Evolutionary conservation across 1,139 yeast genomes (phyloP), one percentile per base, ranked within the genome.

Genomic region (Blastobotrys arbuscula): DNA sequence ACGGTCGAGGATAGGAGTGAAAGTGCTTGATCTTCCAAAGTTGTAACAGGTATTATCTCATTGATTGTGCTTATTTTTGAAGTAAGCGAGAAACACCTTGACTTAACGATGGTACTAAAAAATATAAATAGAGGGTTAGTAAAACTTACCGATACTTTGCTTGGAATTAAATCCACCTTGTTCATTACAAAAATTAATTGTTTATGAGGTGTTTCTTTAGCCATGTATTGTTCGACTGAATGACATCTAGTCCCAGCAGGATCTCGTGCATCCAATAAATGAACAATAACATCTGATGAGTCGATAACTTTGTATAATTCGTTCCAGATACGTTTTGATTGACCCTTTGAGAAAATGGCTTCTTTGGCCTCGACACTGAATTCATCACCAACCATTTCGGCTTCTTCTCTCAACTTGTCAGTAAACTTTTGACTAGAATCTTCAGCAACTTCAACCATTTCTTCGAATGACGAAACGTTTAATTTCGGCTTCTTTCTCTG

Each of bases 241-340:
- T 77, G 84, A 75, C 98, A 92, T 59, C 97, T 79, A 6, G 98
- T 92, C 45, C 98, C 98, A 57, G 88, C 67, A 24, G 98, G 98
- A 72, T 92, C 97, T 71, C 98, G 83, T 4, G 98, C 97, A 71
- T 92, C 98, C 53, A 92, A 73, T 15, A 90, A 97, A 62, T 92
- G 97, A 53, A 92, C 86, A 39, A 92, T 95, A 47, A 92, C 97
- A 72, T 92, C 98, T 0, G 97, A 85, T 9, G 97, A 92, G 68
- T 92, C 98, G 60, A 92, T 90, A 48, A 92, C 97, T 66, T 92
- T 92, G 70, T 92, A 92, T 53, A 92, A 76, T 67, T 92, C 98
- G 68, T 92, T 92, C 98, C 98, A 92, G 61, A 92, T 92, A 73
- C 98, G 85, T 71, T 92, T 92, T 48, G 97, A 89, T 71, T 92